These are phyloP conservation scores for Mariannaea elegans DNA, from an alignment of 2,329 filamentous ascomycete genomes.

Conservation along the genomic window DNA sequence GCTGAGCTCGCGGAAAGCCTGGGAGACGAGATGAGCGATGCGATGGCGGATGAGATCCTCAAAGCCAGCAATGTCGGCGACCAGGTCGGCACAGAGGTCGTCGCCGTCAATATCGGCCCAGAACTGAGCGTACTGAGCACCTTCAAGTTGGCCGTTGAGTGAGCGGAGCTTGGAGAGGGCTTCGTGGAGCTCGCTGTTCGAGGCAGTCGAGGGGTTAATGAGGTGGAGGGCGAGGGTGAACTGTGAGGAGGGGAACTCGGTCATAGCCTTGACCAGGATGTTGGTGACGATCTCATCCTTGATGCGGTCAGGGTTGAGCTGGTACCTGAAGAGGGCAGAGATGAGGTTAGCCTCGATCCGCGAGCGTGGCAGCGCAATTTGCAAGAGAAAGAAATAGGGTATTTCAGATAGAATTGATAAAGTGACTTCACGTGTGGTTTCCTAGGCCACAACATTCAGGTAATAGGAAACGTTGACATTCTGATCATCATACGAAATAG, in stretches of 20 bases:
- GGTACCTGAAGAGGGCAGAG: constrained; percentile 72
- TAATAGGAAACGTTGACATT: constrained; percentile 97
- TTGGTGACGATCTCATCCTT: constrained; percentile 98
- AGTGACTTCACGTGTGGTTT: constrained; percentile 72
- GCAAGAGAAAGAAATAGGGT: constrained; percentile 22
- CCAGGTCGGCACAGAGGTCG: constrained; percentile 94
- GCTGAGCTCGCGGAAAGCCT: constrained; percentile 79
- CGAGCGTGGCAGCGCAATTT: not conserved
- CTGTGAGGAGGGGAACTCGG: constrained; percentile 94
- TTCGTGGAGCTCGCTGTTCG: constrained; percentile 80
- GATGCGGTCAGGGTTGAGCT: constrained; percentile 98
- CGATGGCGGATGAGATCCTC: constrained; percentile 92
- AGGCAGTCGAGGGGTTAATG: constrained; percentile 79
- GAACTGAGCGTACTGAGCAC: constrained; percentile 90
- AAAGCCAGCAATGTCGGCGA: constrained; percentile 93
- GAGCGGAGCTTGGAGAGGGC: constrained; percentile 86
- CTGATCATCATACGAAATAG: constrained; percentile 74
- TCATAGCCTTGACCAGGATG: constrained; percentile 97
- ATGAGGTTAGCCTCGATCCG: constrained; percentile 30
- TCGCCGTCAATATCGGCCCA: constrained; percentile 93
- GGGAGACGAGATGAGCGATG: constrained; percentile 87
- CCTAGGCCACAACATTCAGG: constrained; percentile 73
- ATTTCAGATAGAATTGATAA: constrained; percentile 75
- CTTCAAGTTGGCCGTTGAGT: constrained; percentile 88
- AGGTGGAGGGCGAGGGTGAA: constrained; percentile 95